Percentiles rank a stretch among this genome's conserved stretches.
phyloP scores from a whole-genome alignment of 306 rosid genomes.

The Potentilla sterilis region DNA sequence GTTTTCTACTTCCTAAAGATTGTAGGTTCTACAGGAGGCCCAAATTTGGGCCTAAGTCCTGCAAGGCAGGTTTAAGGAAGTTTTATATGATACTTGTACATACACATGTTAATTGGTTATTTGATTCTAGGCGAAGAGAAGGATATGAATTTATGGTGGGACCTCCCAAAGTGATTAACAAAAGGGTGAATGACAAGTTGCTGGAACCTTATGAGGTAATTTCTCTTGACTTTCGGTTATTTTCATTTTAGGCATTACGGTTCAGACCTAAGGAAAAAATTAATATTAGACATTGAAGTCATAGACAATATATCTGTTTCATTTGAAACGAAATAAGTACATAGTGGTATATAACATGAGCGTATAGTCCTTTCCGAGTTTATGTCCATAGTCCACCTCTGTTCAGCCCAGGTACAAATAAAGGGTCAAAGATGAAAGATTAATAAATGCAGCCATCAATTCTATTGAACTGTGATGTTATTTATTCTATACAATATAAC shows the following conservation, averaged over 20 bases:
- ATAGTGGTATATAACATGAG: too few relatives aligned
- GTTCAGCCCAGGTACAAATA: too few relatives aligned
- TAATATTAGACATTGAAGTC: too few relatives aligned
- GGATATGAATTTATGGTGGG: conserved; percentile 99
- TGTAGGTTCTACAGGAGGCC: not conserved
- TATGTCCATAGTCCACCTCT: too few relatives aligned
- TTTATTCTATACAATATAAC: not conserved
- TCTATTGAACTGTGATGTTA: too few relatives aligned
- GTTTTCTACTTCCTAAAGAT: not conserved
- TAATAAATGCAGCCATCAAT: too few relatives aligned
- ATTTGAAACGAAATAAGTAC: too few relatives aligned
- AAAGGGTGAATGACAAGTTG: conserved; percentile 63
- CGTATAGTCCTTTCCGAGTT: too few relatives aligned
- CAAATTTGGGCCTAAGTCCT: not conserved
- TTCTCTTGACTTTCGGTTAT: conserved; percentile 16
- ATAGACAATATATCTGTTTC: too few relatives aligned
- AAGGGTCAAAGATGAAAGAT: too few relatives aligned
- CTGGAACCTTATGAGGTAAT: conserved; percentile 91
- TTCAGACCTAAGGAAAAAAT: not conserved
- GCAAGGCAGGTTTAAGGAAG: not conserved
- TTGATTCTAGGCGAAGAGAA: conserved; percentile 85
- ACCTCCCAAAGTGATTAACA: conserved; percentile 97
- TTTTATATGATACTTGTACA: not conserved
- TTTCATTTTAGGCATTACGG: not conserved
- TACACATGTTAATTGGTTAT: conserved; percentile 21